These are phyloP conservation scores for Peribolospora baueri DNA, from an alignment of 768 basidiomycete genomes.

Conservation along the genomic window DNA sequence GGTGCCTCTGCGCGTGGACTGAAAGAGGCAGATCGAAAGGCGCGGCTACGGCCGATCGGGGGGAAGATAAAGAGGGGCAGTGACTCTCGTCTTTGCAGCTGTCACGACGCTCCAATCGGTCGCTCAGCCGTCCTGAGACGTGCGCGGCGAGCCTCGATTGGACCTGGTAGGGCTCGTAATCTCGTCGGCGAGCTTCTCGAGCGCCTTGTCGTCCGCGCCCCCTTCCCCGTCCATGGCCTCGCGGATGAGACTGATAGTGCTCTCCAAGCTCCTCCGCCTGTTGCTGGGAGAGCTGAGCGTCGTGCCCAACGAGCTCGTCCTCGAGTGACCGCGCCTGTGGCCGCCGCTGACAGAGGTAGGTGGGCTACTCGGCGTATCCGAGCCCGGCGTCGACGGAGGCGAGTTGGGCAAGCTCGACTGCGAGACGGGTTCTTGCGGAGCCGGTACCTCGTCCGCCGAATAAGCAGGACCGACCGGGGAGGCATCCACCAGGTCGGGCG, in stretches of 20 bases:
- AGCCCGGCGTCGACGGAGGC: slow-evolving; percentile 15
- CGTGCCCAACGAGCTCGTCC: slow-evolving; percentile 68
- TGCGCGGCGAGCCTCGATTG: too few species aligned
- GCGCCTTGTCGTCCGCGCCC: not conserved
- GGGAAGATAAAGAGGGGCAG: too few species aligned
- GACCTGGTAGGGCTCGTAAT: slow-evolving; percentile 2
- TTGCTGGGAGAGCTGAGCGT: slow-evolving; percentile 89
- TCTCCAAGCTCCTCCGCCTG: slow-evolving; percentile 71
- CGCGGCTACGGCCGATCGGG: too few species aligned
- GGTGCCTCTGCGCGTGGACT: too few species aligned
- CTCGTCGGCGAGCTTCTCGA: slow-evolving; percentile 12
- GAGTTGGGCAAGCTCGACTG: slow-evolving; percentile 15
- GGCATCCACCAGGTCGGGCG: slow-evolving; percentile 71
- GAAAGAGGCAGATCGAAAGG: too few species aligned
- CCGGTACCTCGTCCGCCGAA: slow-evolving; percentile 5
- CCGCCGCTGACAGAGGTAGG: slow-evolving; percentile 17
- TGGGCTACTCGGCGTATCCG: slow-evolving; percentile 15
- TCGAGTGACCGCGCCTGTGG: slow-evolving; percentile 28
- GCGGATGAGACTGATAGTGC: slow-evolving; percentile 82
- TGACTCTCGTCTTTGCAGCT: too few species aligned
- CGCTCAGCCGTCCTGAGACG: too few species aligned
- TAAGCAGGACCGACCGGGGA: slow-evolving; percentile 9
- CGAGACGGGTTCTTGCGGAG: slow-evolving; percentile 16
- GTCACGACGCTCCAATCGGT: too few species aligned
- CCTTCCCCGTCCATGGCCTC: slow-evolving; percentile 44